Conservation (phyloP, 2,329 filamentous ascomycete species). For the Trichoderma atroviride region DNA sequence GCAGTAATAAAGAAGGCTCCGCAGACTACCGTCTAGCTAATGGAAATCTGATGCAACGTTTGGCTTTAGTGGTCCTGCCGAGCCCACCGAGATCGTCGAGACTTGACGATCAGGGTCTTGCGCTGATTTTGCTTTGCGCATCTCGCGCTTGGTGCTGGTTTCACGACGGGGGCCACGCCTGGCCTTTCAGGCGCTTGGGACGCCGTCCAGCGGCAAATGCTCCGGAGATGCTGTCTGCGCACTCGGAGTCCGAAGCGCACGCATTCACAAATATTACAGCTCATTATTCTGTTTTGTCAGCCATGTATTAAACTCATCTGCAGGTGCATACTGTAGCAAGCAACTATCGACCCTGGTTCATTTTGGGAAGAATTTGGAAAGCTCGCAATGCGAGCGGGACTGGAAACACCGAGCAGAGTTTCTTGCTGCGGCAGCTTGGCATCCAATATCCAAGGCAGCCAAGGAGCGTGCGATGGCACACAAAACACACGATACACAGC, state of each 20-base stretch:
- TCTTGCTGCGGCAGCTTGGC: background rate
- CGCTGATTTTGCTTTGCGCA: constrained; percentile 16
- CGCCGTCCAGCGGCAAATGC: constrained; percentile 4
- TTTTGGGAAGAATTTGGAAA: background rate
- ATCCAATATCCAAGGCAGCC: background rate
- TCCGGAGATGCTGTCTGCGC: constrained; percentile 1
- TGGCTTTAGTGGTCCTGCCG: background rate
- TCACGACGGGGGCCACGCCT: background rate
- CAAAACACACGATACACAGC: background rate
- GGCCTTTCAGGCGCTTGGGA: background rate
- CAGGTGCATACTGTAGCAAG: no score
- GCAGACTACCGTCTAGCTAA: background rate
- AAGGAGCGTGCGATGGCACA: background rate
- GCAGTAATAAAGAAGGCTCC: background rate
- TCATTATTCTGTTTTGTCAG: constrained; percentile 7
- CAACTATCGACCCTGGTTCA: background rate
- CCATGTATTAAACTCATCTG: background rate
- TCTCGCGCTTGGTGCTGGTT: constrained; percentile 17
- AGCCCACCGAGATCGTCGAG: constrained; percentile 17
- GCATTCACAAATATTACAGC: constrained; percentile 8
- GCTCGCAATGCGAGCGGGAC: background rate
- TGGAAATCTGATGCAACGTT: constrained; percentile 13
- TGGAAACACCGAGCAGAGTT: constrained; percentile 7
- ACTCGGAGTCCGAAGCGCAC: constrained; percentile 7
- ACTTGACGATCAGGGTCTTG: constrained; percentile 24